Base-by-base conservation (phyloP, 495 filamentous ascomycete genomes). In the Hypomontagnella submonticulosa region DNA sequence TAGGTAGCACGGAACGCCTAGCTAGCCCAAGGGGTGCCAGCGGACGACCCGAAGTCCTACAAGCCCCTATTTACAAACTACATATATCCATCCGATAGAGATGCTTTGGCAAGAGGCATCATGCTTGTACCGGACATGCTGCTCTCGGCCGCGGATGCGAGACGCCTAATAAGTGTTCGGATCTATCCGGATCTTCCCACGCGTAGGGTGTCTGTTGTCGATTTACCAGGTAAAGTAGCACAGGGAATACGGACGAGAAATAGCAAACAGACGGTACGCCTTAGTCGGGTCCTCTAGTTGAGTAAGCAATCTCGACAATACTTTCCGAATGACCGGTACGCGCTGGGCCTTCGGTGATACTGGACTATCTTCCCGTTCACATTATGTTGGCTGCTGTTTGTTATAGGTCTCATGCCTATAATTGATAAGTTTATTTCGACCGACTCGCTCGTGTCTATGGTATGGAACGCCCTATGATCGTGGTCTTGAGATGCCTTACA, bases 101-200 rank as follows among this genome's bases (percentile, higher is more conserved):
- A 27, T 30, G 47, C 33, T 55, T 6, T 32, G 7, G 4, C 11
- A 40, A 7, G 38, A 47, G 36, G 46, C 38, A 57, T 63, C 51
- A 56, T 57, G 51, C 52, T 43, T 50, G 60, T 16, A 46, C 23
- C 23, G 34, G 30, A 52, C 40, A 43, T 23, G 37, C 27, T 61
- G 33, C 8, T 42, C 55, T 57, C 34, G 36, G 32, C 20, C 16
- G 44, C 30, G 46, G 52, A 61, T 62, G 64, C 64, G 62, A 62
- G 64, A 67, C 57, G 64, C 64, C 64, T 67, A 57, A n/a, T n/a
- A n/a, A n/a, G n/a, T n/a, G n/a, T 62, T 54, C 16, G 57, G 58
- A 62, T 62, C 64, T 58, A 57, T 47, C 58, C 16, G 44, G 44
- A 51, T 42, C 44, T 44, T 40, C 27, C 41, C 20, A 44, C 44